A percentile compares a stretch with the other conserved stretches of the same genome.
These are phyloP conservation scores for Eucalyptus lansdowneana DNA, from an alignment of 345 rosid genomes.

Conservation along the genomic window DNA sequence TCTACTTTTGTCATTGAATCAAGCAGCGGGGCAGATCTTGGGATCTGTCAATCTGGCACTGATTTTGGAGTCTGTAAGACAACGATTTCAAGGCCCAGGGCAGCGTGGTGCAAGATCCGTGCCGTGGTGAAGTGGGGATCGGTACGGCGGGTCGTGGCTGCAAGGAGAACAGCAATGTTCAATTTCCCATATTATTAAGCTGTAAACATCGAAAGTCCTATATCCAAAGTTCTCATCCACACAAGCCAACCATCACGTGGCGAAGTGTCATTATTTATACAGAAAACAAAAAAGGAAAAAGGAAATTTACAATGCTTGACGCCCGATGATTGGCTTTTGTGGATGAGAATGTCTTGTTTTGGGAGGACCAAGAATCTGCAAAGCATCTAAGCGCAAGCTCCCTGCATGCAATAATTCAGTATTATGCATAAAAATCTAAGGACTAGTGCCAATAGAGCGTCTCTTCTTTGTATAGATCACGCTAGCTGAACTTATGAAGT, in stretches of 20 bases:
- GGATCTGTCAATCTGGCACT: not conserved
- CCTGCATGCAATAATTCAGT: not conserved
- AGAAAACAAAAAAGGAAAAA: not conserved
- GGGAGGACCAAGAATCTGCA: not conserved
- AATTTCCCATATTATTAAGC: not conserved
- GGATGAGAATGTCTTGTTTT: not conserved
- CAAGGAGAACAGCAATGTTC: conserved; percentile 3
- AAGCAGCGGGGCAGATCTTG: conserved; percentile 4
- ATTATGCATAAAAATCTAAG: not conserved
- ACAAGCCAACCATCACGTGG: not conserved
- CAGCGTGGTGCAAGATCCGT: conserved; percentile 54
- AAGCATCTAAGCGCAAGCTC: not conserved
- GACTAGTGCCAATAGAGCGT: not conserved
- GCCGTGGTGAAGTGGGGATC: conserved; percentile 32
- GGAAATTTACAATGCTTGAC: not conserved
- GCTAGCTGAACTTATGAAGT: not conserved
- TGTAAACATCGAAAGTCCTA: not conserved
- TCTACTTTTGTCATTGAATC: not conserved
- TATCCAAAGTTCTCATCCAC: not conserved
- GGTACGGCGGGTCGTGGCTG: conserved; percentile 8
- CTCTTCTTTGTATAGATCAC: not conserved
- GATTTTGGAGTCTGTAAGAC: conserved; percentile 1
- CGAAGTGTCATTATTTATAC: not conserved
- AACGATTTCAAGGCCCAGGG: conserved; percentile 20
- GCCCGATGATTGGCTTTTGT: not conserved